Base-by-base conservation (phyloP, 495 filamentous ascomycete genomes). In the Podospora comata region DNA sequence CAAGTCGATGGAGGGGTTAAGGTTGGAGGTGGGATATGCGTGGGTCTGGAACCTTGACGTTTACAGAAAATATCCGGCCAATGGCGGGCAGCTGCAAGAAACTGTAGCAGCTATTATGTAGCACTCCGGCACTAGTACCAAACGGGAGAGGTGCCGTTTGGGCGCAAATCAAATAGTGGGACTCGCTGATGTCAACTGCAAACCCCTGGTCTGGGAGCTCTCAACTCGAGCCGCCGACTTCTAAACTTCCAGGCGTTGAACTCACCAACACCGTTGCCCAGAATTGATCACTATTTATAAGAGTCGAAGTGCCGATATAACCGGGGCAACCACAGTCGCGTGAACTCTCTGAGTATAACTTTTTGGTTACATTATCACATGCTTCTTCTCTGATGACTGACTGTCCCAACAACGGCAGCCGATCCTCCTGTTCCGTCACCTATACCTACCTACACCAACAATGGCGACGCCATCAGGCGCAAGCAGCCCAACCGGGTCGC, bases 1-100 rank as follows among this genome's bases (percentile, higher is more conserved):
- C 53, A 55, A 18, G 15, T 69, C 69, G 69, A 71, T 73, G 64
- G 72, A 68, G 72, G 70, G 72, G 72, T 57, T 34, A 58, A 62
- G 34, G 28, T 18, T 27, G 5, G n/a, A 44, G 71, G 54, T 62
- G 60, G 58, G 57, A 39, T 56, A 16, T 13, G 20, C 44, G 60
- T 55, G 64, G 55, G 60, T 65, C 64, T 62, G 44, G 63, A 64
- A 4, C 57, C 16, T 65, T 48, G 61, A 20, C 5, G 4, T 11
- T 0, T 48, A n/a, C 61, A 23, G 19, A 62, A 62, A 62, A 62
- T 27, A n/a, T 4, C 5, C 19, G 13, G 56, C 56, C 19, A 59
- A 27, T 59, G n/a, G 56, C 19, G 26, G 15, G 4, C 26, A 59
- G 0, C 7, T 11, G 13, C 39, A 15, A 4, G 16, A 26, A 58